Percentiles rank a stretch among this genome's conserved stretches.
Evolutionary conservation across 257 asterid species (phyloP).

Genomic region (Jasminum sambac): DNA sequence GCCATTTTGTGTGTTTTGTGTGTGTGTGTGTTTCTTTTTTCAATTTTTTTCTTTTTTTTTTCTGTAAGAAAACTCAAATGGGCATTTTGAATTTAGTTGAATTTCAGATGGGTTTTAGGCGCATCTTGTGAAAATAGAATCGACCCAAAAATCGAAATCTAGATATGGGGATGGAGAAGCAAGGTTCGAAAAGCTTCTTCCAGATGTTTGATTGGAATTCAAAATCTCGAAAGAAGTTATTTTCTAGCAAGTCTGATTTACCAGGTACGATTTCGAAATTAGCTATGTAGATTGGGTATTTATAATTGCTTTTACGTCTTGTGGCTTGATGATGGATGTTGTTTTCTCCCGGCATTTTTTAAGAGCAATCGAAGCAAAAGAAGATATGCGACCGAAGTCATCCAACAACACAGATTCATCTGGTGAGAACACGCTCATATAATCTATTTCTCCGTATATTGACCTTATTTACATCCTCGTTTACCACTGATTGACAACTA

Average conservation of each 20-base stretch:
- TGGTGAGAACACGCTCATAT: conserved; percentile 36
- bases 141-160: conserved; percentile 15
- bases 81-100: conserved; percentile 6
- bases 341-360: conserved; percentile 24
- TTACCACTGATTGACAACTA: too few relatives aligned
- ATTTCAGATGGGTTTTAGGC: conserved; percentile 36
- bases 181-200: conserved; percentile 64
- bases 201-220: conserved; percentile 94
- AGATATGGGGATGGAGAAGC: conserved; percentile 72
- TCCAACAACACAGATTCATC: conserved; percentile 58
- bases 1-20: too few relatives aligned
- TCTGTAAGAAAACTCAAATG: conserved; percentile 1
- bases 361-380: conserved; percentile 83
- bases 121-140: conserved; percentile 23
- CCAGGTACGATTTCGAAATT: conserved; percentile 46
- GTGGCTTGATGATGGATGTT: conserved; percentile 1
- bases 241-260: conserved; percentile 67
- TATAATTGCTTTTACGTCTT: background rate
- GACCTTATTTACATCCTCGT: background rate
- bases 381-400: conserved; percentile 64
- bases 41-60: background rate
- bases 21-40: too few relatives aligned
- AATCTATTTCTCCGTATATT: background rate
- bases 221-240: conserved; percentile 83
- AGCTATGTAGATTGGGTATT: background rate